Evolutionary conservation across 2,329 filamentous ascomycete species (phyloP).

Genomic region (Xylariomycetidae sp.): DNA sequence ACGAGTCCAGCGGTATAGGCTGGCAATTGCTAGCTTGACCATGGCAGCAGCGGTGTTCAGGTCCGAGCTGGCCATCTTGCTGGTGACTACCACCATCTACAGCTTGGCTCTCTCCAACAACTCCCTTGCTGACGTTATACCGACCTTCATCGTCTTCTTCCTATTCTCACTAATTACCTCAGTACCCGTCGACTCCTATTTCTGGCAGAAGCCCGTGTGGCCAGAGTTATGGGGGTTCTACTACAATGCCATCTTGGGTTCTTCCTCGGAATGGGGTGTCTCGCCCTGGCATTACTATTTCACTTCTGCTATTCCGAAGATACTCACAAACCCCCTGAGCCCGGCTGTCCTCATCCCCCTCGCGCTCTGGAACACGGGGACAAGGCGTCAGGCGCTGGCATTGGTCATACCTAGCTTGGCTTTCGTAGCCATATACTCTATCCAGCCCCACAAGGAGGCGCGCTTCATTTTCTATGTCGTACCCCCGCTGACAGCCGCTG

Average conservation of each 20-base stretch:
- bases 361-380: constrained; percentile 45
- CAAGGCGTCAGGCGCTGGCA: constrained; percentile 36
- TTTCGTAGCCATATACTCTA: constrained; percentile 77
- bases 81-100: constrained; percentile 62
- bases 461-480: constrained; percentile 90
- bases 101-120: constrained; percentile 44
- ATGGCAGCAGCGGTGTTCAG: constrained; percentile 81
- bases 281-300: constrained; percentile 87
- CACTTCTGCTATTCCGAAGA: constrained; percentile 70
- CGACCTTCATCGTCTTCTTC: constrained; percentile 61
- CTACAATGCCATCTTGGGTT: constrained; percentile 83
- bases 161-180: constrained; percentile 64
- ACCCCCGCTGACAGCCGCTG: constrained; percentile 73
- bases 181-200: constrained; percentile 79
- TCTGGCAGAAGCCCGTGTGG: constrained; percentile 88
- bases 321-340: constrained; percentile 75
- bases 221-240: constrained; percentile 85
- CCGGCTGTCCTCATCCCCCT: constrained; percentile 51
- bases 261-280: constrained; percentile 82
- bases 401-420: constrained; percentile 62
- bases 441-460: constrained; percentile 93
- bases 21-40: constrained; percentile 72
- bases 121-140: constrained; percentile 43
- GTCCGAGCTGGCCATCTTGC: constrained; percentile 79
- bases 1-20: constrained; percentile 45